A percentile compares a stretch with the other conserved stretches of the same genome.
Evolutionary conservation across 1,139 yeast species (phyloP).

Genomic region (Diutina pseudorugosa): DNA sequence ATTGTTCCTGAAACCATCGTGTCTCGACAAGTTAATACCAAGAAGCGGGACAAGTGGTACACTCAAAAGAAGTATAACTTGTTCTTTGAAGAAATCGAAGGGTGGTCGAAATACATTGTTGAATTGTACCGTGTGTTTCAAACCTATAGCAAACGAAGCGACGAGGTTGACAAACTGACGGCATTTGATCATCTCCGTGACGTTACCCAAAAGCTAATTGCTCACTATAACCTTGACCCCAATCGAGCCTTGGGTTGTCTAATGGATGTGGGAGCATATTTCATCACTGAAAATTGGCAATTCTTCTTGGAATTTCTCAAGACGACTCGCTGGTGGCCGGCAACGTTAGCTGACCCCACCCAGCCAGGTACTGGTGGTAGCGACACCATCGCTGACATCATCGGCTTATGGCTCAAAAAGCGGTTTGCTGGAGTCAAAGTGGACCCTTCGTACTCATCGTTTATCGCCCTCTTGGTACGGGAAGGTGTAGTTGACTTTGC

Average conservation of each 20-base stretch:
- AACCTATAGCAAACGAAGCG: conserved; percentile 26
- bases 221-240: conserved; percentile 72
- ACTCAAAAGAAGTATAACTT: conserved; percentile 66
- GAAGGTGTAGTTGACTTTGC: conserved; percentile 59
- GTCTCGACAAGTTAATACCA: conserved; percentile 28
- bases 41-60: conserved; percentile 43
- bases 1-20: conserved; percentile 27
- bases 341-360: conserved; percentile 10
- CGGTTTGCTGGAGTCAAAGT: conserved; percentile 27
- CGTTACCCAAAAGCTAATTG: conserved; percentile 49
- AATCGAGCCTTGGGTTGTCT: conserved; percentile 54
- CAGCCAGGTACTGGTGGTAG: background rate
- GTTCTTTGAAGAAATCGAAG: conserved; percentile 71
- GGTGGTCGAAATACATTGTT: conserved; percentile 56
- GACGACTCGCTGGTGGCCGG: conserved; percentile 62
- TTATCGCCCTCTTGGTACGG: conserved; percentile 47
- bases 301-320: conserved; percentile 39
- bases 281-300: conserved; percentile 30
- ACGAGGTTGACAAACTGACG: conserved; percentile 8
- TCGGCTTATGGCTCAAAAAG: conserved; percentile 10
- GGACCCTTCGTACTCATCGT: conserved; percentile 6
- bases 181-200: conserved; percentile 32
- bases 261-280: conserved; percentile 36
- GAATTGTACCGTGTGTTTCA: conserved; percentile 36
- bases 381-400: background rate